Percentiles rank a stretch among this genome's conserved stretches.
These are phyloP conservation scores for Gentiana macrophylla DNA, from an alignment of 257 asterid genomes.

Conservation along the genomic window DNA sequence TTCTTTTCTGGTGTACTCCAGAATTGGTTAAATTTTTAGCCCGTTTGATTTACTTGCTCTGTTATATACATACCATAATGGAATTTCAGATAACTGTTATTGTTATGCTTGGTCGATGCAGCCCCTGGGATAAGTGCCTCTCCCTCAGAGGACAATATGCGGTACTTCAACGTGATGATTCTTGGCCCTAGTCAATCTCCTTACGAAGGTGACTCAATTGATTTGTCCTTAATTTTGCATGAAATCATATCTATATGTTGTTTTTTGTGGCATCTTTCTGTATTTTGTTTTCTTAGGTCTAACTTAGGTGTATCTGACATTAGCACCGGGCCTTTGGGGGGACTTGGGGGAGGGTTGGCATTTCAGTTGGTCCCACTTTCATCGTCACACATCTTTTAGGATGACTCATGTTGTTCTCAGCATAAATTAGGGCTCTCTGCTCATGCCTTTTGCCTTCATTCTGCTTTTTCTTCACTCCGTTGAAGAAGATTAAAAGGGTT, in stretches of 20 bases:
- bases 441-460: no score
- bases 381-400: no score
- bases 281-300: constrained; percentile 1
- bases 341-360: no score
- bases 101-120: constrained; percentile 34
- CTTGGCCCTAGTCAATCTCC: constrained; percentile 99
- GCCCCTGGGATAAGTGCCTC: constrained; percentile 99
- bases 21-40: neutral
- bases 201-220: constrained; percentile 60
- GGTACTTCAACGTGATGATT: constrained; percentile 96
- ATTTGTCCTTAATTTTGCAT: neutral
- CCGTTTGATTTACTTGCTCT: neutral
- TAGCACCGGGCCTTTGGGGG: no score
- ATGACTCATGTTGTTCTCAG: no score
- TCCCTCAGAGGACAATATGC: constrained; percentile 97
- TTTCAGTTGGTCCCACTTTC: no score
- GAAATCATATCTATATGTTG: neutral
- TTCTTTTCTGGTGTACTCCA: neutral
- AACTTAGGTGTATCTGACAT: no score
- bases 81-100: neutral
- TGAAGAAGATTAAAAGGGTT: no score
- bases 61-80: neutral
- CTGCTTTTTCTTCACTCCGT: no score
- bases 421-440: no score
- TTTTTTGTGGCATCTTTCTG: neutral